Percentiles rank a stretch among this genome's conserved stretches.
These are phyloP conservation scores for Limnanthes douglasii DNA, from an alignment of 345 rosid species.

Conservation along the genomic window DNA sequence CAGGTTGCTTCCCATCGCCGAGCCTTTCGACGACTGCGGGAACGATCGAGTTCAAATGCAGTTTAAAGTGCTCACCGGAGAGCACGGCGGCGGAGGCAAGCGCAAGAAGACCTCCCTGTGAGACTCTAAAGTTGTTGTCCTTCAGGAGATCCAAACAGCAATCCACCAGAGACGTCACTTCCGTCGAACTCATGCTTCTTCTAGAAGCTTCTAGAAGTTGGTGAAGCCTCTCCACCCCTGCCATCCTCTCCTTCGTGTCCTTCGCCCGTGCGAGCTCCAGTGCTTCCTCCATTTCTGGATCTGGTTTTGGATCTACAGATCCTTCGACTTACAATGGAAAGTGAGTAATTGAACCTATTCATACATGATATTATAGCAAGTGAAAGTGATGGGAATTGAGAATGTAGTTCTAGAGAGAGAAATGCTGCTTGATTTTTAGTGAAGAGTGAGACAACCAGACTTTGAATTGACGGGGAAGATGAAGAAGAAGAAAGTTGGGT, in stretches of 20 bases:
- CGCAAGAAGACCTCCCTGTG: constrained; percentile 90
- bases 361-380: too few relatives aligned
- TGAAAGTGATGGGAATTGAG: background rate
- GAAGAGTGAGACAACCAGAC: constrained; percentile 9
- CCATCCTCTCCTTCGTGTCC: constrained; percentile 99
- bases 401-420: constrained; percentile 9
- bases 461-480: constrained; percentile 19
- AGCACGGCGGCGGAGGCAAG: constrained; percentile 97
- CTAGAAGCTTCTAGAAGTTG: constrained; percentile 81
- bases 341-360: too few relatives aligned
- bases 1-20: constrained; percentile 90
- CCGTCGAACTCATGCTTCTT: constrained; percentile 55
- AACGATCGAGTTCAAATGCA: constrained; percentile 87
- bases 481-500: constrained; percentile 12
- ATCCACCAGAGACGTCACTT: constrained; percentile 75
- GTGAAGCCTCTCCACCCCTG: constrained; percentile 87
- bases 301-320: constrained; percentile 48
- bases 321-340: too few relatives aligned
- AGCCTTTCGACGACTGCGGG: constrained; percentile 90
- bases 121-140: constrained; percentile 86
- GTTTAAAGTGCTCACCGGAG: constrained; percentile 82
- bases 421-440: constrained; percentile 19
- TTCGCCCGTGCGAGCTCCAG: constrained; percentile 93
- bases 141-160: constrained; percentile 93
- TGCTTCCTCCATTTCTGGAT: constrained; percentile 88